Evolutionary conservation across 129 eudicot species (phyloP).

Genomic region (Sambucus nigra): DNA sequence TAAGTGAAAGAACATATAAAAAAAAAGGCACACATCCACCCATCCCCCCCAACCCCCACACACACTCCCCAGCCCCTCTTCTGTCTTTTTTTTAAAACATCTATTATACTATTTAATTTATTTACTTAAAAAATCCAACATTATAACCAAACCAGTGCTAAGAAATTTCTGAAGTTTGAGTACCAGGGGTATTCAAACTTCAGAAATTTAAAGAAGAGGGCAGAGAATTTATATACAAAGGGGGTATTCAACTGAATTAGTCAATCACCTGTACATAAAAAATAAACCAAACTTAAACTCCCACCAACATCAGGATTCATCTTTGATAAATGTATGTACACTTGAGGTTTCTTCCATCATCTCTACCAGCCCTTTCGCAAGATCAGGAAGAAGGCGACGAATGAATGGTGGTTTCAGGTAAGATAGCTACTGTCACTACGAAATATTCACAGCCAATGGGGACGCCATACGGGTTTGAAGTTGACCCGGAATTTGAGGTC

Average conservation of each 20-base stretch:
- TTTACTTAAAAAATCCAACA: no score
- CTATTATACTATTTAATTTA: no score
- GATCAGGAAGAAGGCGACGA: constrained; percentile 84
- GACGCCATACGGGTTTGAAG: constrained; percentile 65
- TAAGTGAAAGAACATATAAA: no score
- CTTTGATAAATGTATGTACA: constrained; percentile 31
- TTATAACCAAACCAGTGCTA: no score
- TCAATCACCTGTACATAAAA: not conserved
- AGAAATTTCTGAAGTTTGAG: no score
- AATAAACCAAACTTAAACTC: not conserved
- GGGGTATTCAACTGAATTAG: not conserved
- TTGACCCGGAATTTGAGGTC: constrained; percentile 30
- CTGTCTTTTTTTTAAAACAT: no score
- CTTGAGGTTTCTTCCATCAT: constrained; percentile 88
- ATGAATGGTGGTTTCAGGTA: constrained; percentile 73
- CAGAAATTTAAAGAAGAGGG: no score
- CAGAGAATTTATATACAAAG: not conserved
- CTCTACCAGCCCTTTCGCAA: constrained; percentile 36
- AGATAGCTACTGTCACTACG: constrained; percentile 94
- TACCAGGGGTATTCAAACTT: no score
- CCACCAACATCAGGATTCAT: not conserved
- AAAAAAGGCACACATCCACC: no score
- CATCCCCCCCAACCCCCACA: no score
- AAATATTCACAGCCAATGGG: constrained; percentile 88
- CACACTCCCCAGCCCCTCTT: no score